Evolutionary conservation across 768 basidiomycete species (phyloP).

Genomic region (Leucocoprinus sp.): DNA sequence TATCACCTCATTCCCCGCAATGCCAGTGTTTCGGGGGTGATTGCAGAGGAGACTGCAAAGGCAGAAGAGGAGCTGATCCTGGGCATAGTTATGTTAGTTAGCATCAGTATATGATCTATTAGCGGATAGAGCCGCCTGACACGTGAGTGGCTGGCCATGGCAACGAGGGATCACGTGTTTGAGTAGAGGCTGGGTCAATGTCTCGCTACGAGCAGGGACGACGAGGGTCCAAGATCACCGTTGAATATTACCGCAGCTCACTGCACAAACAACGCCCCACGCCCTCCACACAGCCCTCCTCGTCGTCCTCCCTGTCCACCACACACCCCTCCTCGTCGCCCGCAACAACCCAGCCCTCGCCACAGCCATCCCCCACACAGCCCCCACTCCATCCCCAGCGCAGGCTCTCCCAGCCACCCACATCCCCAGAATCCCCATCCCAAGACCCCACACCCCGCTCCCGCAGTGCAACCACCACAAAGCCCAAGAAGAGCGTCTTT

Average conservation of each 20-base stretch:
- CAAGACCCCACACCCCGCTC: conserved; percentile 26
- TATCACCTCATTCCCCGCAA: conserved; percentile 14
- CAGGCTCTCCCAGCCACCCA: conserved; percentile 43
- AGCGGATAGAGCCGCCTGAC: too few species aligned
- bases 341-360: conserved; percentile 72
- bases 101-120: too few species aligned
- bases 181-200: too few species aligned
- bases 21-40: conserved; percentile 6
- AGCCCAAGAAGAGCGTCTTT: conserved; percentile 62
- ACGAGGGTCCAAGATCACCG: conserved; percentile 53
- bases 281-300: too few species aligned
- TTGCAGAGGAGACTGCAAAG: conserved; percentile 11
- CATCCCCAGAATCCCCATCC: conserved; percentile 37
- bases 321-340: too few species aligned
- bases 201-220: conserved; percentile 11
- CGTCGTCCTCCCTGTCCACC: too few species aligned
- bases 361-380: conserved; percentile 43
- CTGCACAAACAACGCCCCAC: too few species aligned
- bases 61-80: conserved; percentile 13
- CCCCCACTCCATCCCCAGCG: conserved; percentile 33
- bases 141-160: too few species aligned
- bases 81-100: too few species aligned
- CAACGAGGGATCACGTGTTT: too few species aligned
- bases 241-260: conserved; percentile 75
- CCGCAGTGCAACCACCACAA: conserved; percentile 16